Evolutionary conservation across 805 yeast species (phyloP), one percentile per base, ranked within the genome.

Genomic region (Brettanomyces nanus): DNA sequence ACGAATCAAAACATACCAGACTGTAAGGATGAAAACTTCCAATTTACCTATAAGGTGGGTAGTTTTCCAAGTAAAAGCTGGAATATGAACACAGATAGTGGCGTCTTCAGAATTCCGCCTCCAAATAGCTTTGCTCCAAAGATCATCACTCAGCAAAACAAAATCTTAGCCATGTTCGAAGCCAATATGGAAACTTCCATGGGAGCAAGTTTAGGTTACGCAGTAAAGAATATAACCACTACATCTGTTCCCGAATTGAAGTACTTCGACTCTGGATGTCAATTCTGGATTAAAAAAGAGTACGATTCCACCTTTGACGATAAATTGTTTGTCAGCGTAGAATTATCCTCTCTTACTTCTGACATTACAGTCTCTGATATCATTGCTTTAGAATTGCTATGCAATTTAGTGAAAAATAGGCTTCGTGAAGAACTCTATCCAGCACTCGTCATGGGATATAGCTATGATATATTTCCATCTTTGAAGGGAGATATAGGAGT

Each of bases 391-490:
- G 87, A 82, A 44, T 51, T 81, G 4, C 41, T 80, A 2, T 62
- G 69, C 7, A 76, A 73, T 35, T 37, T 76, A 3, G 44, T 77
- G 4, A 73, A 68, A 19, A 48, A 53, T 1, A 51, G 54, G 11
- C 47, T 80, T 1, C 54, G 66, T 19, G 52, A 59, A 4, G 42
- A 44, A 4, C 46, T 82, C 1, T 82, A 80, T 49, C 69, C 73
- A 1, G 66, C 77, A 1, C 73, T 77, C 39, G 51, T 65, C n/a
- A 41, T 77, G 7, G 76, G 78, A 1, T 77, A 68, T 47, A 52
- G 70, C 0, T 81, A 81, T 73, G 77, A 73, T 15, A 43, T 81
- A 0, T 61, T 56, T 27, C 72, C 85, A 0, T 73, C 80, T 3
- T 42, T 62, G 11, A 71, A 71, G 44, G 79, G 83, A 4, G 74